Conservation (phyloP, 2,329 filamentous ascomycete genomes). For the Nigrospora sphaerica region DNA sequence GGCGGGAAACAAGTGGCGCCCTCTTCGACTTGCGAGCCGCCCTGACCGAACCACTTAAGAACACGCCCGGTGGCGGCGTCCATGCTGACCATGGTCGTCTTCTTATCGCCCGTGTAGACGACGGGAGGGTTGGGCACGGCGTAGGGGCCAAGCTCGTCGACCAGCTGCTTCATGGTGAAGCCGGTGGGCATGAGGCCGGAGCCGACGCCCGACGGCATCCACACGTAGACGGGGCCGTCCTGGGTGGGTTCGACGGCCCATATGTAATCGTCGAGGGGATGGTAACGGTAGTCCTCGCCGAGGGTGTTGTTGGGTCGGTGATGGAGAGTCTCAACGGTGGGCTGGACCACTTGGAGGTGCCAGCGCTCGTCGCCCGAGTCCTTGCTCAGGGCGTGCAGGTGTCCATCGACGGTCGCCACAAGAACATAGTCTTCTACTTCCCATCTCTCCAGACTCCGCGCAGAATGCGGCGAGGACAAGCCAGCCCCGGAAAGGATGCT, state of each 20-base stretch:
- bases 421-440: constrained; percentile 99
- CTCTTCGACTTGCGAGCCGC: constrained; percentile 59
- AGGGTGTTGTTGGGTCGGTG: constrained; percentile 62
- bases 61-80: constrained; percentile 81
- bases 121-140: constrained; percentile 68
- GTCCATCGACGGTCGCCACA: constrained; percentile 98
- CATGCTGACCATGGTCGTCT: constrained; percentile 80
- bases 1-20: constrained; percentile 69
- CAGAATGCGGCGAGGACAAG: constrained; percentile 77
- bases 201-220: constrained; percentile 59
- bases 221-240: constrained; percentile 82
- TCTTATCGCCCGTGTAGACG: constrained; percentile 87
- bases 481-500: constrained; percentile 49
- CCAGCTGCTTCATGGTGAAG: constrained; percentile 76
- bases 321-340: constrained; percentile 87
- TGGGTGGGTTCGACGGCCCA: constrained; percentile 93
- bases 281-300: constrained; percentile 43
- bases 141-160: constrained; percentile 76
- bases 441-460: constrained; percentile 98
- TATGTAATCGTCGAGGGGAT: constrained; percentile 73
- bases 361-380: constrained; percentile 78
- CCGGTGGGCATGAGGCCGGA: constrained; percentile 58
- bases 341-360: constrained; percentile 75
- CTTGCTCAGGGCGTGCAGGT: constrained; percentile 84
- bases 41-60: constrained; percentile 75